Percentiles rank a stretch among this genome's conserved stretches.
phyloP scores from a whole-genome alignment of 176 grass and related monocot species.

The Puccinellia tenuiflora region DNA sequence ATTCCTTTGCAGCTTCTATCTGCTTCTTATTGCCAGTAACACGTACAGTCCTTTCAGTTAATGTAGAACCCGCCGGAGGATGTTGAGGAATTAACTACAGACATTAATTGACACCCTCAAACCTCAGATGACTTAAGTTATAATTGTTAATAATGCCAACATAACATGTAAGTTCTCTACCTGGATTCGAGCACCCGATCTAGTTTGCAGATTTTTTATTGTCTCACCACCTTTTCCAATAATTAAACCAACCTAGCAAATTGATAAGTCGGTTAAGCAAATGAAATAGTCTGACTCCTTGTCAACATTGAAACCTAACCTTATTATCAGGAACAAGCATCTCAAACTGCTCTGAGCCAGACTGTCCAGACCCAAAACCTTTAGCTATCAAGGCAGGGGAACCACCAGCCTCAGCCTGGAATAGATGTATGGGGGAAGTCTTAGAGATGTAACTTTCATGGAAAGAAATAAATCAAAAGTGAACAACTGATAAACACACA shows the following conservation, averaged over 20 bases:
- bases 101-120: slow-evolving; percentile 4
- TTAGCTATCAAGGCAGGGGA: slow-evolving; percentile 81
- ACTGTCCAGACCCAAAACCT: slow-evolving; percentile 64
- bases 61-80: slow-evolving; percentile 66
- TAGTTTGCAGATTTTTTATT: slow-evolving; percentile 81
- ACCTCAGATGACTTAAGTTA: neutral
- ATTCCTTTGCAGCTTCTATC: slow-evolving; percentile 81
- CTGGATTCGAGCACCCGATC: slow-evolving; percentile 96
- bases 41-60: slow-evolving; percentile 76
- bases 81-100: slow-evolving; percentile 80
- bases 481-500: neutral
- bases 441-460: neutral
- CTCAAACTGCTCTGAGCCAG: slow-evolving; percentile 75
- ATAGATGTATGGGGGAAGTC: neutral
- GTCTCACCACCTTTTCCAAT: slow-evolving; percentile 95
- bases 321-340: slow-evolving; percentile 87
- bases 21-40: slow-evolving; percentile 88
- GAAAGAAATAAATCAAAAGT: neutral
- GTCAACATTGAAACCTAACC: slow-evolving; percentile 27
- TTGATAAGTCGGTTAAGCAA: slow-evolving; percentile 2
- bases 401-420: slow-evolving; percentile 84
- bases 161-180: slow-evolving; percentile 38
- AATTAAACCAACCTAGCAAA: slow-evolving; percentile 70
- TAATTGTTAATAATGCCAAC: slow-evolving; percentile 8
- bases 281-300: neutral